Evolutionary conservation across 2,329 filamentous ascomycete species (phyloP).

Genomic region (Trichoderma sp.): DNA sequence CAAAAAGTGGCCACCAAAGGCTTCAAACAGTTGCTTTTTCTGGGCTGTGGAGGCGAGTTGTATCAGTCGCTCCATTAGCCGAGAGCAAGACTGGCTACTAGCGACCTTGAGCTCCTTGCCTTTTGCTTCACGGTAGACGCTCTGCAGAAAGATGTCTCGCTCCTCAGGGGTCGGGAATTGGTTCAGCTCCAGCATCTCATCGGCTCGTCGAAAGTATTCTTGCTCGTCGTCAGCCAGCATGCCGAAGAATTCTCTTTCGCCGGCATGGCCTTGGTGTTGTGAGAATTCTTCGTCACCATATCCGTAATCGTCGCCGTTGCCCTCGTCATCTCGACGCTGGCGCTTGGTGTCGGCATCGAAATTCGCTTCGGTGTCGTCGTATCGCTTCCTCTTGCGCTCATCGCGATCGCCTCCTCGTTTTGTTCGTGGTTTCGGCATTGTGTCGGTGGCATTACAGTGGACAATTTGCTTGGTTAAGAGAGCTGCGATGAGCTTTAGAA

Average conservation of each 20-base stretch:
- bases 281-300: slow-evolving; percentile 26
- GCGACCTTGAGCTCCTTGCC: slow-evolving; percentile 96
- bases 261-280: slow-evolving; percentile 28
- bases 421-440: slow-evolving; percentile 46
- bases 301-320: slow-evolving; percentile 25
- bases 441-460: slow-evolving; percentile 12
- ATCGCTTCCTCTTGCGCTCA: slow-evolving; percentile 42
- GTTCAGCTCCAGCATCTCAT: slow-evolving; percentile 86
- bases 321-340: slow-evolving; percentile 26
- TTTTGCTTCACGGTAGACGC: slow-evolving; percentile 79
- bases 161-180: slow-evolving; percentile 78
- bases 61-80: slow-evolving; percentile 88
- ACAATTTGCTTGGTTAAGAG: neutral
- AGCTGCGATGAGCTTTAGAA: neutral
- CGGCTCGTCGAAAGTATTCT: slow-evolving; percentile 89
- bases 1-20: slow-evolving; percentile 82
- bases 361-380: slow-evolving; percentile 29
- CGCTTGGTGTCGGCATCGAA: slow-evolving; percentile 28
- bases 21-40: slow-evolving; percentile 82
- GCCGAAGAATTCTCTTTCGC: slow-evolving; percentile 81
- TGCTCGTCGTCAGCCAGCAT: slow-evolving; percentile 91
- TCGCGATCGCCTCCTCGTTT: slow-evolving; percentile 41
- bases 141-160: slow-evolving; percentile 68
- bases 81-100: slow-evolving; percentile 91
- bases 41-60: slow-evolving; percentile 74